A percentile compares a stretch with the other conserved stretches of the same genome.
Conservation (phyloP, 129 eudicot species). For the Scalesia atractyloides region DNA sequence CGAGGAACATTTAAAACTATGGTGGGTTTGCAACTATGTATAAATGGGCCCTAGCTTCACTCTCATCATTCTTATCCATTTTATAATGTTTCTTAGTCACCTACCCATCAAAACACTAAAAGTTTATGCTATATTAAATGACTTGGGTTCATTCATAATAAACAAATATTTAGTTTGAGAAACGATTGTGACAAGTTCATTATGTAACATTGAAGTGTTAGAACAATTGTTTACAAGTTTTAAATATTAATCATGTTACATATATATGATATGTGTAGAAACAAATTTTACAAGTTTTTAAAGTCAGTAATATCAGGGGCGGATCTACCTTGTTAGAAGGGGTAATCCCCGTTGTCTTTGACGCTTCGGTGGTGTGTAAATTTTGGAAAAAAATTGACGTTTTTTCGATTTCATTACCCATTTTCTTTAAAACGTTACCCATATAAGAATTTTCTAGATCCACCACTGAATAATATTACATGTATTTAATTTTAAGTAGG, state of each 20-base stretch:
- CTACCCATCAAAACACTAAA: constrained; percentile 22
- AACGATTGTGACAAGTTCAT: no score
- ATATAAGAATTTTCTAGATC: no score
- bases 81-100: constrained; percentile 21
- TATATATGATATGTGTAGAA: not conserved
- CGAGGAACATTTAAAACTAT: constrained; percentile 31
- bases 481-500: not conserved
- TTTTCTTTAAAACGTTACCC: no score
- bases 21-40: constrained; percentile 23
- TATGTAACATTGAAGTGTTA: not conserved
- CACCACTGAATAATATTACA: constrained; percentile 1
- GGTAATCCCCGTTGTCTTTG: no score
- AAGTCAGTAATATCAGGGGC: not conserved
- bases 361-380: no score
- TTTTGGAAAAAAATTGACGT: no score
- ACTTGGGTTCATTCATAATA: not conserved
- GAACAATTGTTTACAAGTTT: not conserved
- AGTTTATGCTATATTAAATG: not conserved
- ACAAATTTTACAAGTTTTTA: not conserved
- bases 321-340: no score
- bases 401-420: no score
- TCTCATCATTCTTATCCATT: constrained; percentile 40
- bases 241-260: not conserved
- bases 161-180: no score
- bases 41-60: constrained; percentile 29